These are phyloP conservation scores for Diutina ranongensis DNA, from an alignment of 1,139 yeast species.

Conservation along the genomic window DNA sequence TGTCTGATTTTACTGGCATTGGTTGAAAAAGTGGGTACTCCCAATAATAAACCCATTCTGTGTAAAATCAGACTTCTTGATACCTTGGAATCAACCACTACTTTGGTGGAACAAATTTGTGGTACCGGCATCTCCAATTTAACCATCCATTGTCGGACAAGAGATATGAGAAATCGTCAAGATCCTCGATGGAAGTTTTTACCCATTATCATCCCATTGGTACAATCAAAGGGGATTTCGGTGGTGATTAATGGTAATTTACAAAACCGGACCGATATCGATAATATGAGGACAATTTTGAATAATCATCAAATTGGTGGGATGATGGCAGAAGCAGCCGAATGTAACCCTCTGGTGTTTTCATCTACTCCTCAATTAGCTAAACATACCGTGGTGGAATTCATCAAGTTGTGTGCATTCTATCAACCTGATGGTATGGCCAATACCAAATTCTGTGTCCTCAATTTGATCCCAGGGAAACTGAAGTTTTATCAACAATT, in stretches of 20 bases:
- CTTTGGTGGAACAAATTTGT: conserved; percentile 51
- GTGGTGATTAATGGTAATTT: conserved; percentile 78
- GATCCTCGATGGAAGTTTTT: conserved; percentile 61
- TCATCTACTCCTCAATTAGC: conserved; percentile 37
- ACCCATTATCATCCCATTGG: conserved; percentile 47
- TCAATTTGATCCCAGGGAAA: conserved; percentile 75
- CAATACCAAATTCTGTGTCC: conserved; percentile 71
- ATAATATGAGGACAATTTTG: conserved; percentile 37
- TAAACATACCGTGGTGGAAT: conserved; percentile 44
- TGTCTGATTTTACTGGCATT: conserved; percentile 54
- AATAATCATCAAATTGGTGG: conserved; percentile 56
- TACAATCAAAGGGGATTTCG: conserved; percentile 53
- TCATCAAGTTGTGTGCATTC: conserved; percentile 32
- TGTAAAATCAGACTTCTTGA: conserved; percentile 79
- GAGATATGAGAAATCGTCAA: conserved; percentile 83
- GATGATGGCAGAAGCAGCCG: conserved; percentile 92
- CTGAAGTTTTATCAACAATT: conserved; percentile 47
- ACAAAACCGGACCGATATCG: conserved; percentile 41
- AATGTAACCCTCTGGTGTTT: conserved; percentile 75
- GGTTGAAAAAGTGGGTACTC: conserved; percentile 72
- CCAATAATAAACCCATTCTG: conserved; percentile 68
- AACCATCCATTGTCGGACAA: conserved; percentile 86
- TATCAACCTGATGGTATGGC: conserved; percentile 36
- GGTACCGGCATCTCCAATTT: conserved; percentile 74
- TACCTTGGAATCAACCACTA: conserved; percentile 42